Base-by-base conservation (phyloP, 306 rosid species). In the Psophocarpus tetragonolobus region DNA sequence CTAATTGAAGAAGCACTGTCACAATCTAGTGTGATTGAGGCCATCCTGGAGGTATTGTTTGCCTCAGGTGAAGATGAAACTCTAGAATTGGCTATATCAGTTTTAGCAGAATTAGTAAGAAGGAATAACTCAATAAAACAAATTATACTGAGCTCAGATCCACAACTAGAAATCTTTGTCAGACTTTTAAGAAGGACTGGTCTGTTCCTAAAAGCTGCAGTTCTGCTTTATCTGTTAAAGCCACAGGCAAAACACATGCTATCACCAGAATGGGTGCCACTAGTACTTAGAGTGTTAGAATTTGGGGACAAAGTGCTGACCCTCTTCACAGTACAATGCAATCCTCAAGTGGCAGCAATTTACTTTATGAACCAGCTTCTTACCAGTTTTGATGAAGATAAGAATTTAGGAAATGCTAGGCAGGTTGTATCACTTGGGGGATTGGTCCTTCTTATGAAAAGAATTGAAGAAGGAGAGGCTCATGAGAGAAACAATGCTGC, bases 241-340 rank as follows among this genome's bases (percentile, higher is more conserved):
- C 94, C 97, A 3, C 78, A 61, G 63, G 91, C 94, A 8, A 88
- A 89, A 76, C 92, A 88, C 74, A 84, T 92, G 97, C 57, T 82
- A 69, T 88, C 91, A 12, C 65, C 82, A 1, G 90, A 90, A 69
- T 92, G 94, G 97, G 80, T 86, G 74, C 90, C 97, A 15, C 71
- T 89, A 51, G 81, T 87, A 21, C 90, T 92, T 81, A 80, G 91
- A 72, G 92, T 90, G 17, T 68, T 88, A 7, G 91, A 88, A 78
- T 92, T 88, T 26, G 97, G 97, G 20, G 90, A 84, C 41, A 88
- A 87, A 39, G 8, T 82, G 44, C 90, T 86, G 69, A 89, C 84
- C 24, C 82, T 91, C 57, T 91, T 91, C 84, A 81, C 87, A 0
- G 85, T 91, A 4, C 86, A 53, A 18, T 88, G 94, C 84, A 81